A percentile compares a stretch with the other conserved stretches of the same genome.
Conservation (phyloP, 345 rosid species). For the Hibiscus syriacus region DNA sequence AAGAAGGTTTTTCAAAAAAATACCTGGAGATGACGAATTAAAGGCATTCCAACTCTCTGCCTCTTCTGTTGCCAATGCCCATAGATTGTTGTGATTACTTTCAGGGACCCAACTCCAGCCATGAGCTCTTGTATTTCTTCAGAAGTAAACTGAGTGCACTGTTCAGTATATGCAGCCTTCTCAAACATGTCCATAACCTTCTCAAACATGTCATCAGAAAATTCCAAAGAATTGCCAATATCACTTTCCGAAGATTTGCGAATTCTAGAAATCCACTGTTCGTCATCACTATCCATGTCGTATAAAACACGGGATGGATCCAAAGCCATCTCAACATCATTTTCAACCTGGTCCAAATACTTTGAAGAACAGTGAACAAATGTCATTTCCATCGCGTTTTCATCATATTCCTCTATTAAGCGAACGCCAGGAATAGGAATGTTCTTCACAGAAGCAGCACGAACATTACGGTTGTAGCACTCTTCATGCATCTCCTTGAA, state of each 20-base stretch:
- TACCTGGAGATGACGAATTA: constrained; percentile 96
- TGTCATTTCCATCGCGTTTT: constrained; percentile 34
- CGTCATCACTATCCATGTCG: constrained; percentile 98
- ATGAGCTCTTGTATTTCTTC: constrained; percentile 62
- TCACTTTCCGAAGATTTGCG: constrained; percentile 33
- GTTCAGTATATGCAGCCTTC: constrained; percentile 72
- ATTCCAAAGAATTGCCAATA: constrained; percentile 26
- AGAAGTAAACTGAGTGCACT: constrained; percentile 53
- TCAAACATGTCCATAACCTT: constrained; percentile 75
- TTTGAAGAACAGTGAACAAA: constrained; percentile 45
- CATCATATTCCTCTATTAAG: constrained; percentile 57
- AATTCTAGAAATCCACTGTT: constrained; percentile 49
- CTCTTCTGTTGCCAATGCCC: constrained; percentile 79
- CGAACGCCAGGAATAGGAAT: constrained; percentile 94
- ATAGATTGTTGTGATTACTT: constrained; percentile 38
- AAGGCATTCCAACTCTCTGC: constrained; percentile 72
- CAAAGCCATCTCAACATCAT: constrained; percentile 92
- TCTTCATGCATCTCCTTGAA: constrained; percentile 99
- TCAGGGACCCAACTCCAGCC: constrained; percentile 47
- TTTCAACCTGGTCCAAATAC: constrained; percentile 70
- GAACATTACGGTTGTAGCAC: constrained; percentile 69
- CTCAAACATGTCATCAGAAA: constrained; percentile 63
- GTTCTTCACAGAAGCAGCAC: constrained; percentile 73
- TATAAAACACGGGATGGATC: constrained; percentile 62
- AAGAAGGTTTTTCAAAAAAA: neutral